Conservation (phyloP, 2,329 filamentous ascomycete genomes). For the Aspergillus quadricinctus region DNA sequence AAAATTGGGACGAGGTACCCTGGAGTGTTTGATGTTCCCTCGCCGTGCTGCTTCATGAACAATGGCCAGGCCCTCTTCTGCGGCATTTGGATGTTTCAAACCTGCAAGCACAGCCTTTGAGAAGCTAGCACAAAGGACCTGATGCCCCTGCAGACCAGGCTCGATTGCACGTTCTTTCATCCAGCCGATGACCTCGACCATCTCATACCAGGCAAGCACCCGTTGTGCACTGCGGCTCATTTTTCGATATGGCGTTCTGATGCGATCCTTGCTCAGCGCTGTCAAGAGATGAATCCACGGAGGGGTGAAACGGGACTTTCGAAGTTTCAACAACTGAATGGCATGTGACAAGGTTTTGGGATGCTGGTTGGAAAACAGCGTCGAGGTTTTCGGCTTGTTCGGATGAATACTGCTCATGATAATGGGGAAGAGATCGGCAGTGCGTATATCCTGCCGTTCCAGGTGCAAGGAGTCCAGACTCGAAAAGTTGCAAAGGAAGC, state of each 20-base stretch:
- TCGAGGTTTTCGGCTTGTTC: constrained; percentile 6
- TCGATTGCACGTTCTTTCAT: constrained; percentile 31
- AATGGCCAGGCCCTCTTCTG: constrained; percentile 23
- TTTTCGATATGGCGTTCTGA: constrained; percentile 13
- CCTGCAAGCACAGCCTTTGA: constrained; percentile 31
- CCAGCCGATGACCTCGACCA: constrained; percentile 27
- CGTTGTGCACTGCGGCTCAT: constrained; percentile 24
- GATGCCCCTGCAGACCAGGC: constrained; percentile 30
- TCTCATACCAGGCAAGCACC: constrained; percentile 38
- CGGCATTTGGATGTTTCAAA: constrained; percentile 21
- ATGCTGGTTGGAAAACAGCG: constrained; percentile 22
- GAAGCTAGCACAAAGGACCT: constrained; percentile 33
- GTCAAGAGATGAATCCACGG: constrained; percentile 37
- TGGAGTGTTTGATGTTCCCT: constrained; percentile 4
- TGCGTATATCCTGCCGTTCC: constrained; percentile 12
- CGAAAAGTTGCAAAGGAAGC: constrained; percentile 36
- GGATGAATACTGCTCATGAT: constrained; percentile 12
- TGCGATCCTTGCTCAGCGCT: constrained; percentile 23
- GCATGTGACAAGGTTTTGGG: constrained; percentile 34
- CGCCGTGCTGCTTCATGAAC: constrained; percentile 16
- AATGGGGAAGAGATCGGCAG: constrained; percentile 27
- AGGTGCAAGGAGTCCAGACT: constrained; percentile 9
- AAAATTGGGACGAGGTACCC: constrained; percentile 9
- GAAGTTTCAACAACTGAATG: constrained; percentile 29
- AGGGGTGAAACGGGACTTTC: constrained; percentile 25